Evolutionary conservation across 495 filamentous ascomycete genomes (phyloP), one percentile per base, ranked within the genome.

Genomic region (Lepraria neglecta): DNA sequence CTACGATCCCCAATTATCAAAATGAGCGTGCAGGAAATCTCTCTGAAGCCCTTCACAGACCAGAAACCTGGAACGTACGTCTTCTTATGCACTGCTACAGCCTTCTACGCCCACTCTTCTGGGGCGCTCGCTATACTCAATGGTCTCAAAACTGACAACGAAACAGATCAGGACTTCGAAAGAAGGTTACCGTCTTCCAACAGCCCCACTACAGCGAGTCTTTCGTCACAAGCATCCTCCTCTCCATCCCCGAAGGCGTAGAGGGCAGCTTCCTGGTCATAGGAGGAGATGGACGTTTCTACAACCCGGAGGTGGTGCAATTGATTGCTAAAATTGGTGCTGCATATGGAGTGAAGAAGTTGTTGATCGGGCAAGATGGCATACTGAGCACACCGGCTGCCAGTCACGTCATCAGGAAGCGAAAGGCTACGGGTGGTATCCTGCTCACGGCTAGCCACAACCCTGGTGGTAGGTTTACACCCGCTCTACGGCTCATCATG

Each of bases 41-140:
- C 84, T 59, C 78, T 94, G 72, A 84, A 82, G 68, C 84, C 91
- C 61, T 96, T 89, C 73, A 81, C 85, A 30, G 94, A 97, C 79
- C 94, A 98, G 83, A 97, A 97, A 80, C 94, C 94, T 60, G 94
- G 94, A 83, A 97, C 95, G 94, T 97, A 87, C 75, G 92, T 87
- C 62, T 61, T 33, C 24, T 66, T 45, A 53, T 62, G 21, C 30
- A 42, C 6, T 40, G 3, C 59, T 55, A 38, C 60, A 62, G 46
- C 33, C 46, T 38, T 38, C 9, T 35, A n/a, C 24, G 60, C 43
- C 57, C 58, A 62, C 57, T 35, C 62, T 68, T 68, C 60, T 69
- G 61, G 66, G 59, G 64, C 59, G 62, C 71, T 72, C 66, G 33
- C 61, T 57, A 17, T 35, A 56, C 21, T 54, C 58, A 57, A 56